phyloP scores from a whole-genome alignment of 371 early-diverging fungal species.

The Mucor plumbeus region DNA sequence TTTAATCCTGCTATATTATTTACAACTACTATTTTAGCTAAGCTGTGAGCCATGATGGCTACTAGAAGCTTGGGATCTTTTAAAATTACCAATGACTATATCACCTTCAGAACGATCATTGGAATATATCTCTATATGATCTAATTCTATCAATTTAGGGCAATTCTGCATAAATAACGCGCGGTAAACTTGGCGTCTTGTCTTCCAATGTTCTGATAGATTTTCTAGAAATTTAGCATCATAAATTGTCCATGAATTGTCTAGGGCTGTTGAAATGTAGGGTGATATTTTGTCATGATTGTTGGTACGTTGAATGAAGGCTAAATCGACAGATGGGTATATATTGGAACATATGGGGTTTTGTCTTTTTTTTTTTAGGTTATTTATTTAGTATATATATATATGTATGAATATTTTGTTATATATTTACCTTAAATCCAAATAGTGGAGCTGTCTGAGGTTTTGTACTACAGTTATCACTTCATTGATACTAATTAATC shows the following conservation, averaged over 20 bases:
- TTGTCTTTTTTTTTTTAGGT: slow-evolving; percentile 19
- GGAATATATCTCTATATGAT: slow-evolving; percentile 36
- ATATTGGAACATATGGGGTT: slow-evolving; percentile 41
- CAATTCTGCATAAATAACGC: slow-evolving; percentile 52
- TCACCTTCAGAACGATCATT: slow-evolving; percentile 19
- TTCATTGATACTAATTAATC: slow-evolving; percentile 44
- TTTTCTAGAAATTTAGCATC: slow-evolving; percentile 42
- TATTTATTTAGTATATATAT: neutral
- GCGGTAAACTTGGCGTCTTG: slow-evolving; percentile 50
- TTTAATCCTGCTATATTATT: neutral
- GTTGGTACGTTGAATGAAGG: neutral
- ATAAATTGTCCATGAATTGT: slow-evolving; percentile 47
- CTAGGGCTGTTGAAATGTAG: slow-evolving; percentile 39
- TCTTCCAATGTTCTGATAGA: slow-evolving; percentile 47
- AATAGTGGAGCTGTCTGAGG: slow-evolving; percentile 43
- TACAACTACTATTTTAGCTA: neutral
- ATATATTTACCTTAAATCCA: slow-evolving; percentile 53
- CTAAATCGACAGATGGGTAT: slow-evolving; percentile 32
- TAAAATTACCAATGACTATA: slow-evolving; percentile 9
- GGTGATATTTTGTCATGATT: slow-evolving; percentile 26
- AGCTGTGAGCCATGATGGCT: slow-evolving; percentile 2
- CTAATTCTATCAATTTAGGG: slow-evolving; percentile 48
- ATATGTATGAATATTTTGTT: neutral
- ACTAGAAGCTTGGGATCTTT: slow-evolving; percentile 1
- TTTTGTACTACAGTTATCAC: slow-evolving; percentile 40